phyloP scores from a whole-genome alignment of 1,284 basidiomycete genomes.

The Pterula multifida region DNA sequence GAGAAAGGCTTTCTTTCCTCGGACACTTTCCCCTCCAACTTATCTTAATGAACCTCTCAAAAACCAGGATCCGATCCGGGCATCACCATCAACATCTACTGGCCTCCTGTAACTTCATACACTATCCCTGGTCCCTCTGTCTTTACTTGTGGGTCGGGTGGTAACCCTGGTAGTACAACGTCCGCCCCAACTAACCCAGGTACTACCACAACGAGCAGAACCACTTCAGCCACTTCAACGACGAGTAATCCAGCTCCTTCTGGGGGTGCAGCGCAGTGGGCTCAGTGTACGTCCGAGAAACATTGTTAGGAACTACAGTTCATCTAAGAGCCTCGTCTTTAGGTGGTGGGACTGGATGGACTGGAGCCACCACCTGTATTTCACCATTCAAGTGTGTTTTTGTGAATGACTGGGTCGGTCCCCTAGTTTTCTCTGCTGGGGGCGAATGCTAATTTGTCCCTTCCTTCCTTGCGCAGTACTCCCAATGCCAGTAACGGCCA shows the following conservation, averaged over 20 bases:
- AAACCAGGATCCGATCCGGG: slow-evolving; percentile 26
- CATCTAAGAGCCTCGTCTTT: background rate
- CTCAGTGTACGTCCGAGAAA: background rate
- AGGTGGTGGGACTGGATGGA: background rate
- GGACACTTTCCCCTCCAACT: slow-evolving; percentile 3
- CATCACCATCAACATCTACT: slow-evolving; percentile 23
- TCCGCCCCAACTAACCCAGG: background rate
- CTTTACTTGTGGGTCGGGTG: background rate
- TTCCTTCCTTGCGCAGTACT: background rate
- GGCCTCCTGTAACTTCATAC: background rate
- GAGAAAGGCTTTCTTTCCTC: slow-evolving; percentile 3
- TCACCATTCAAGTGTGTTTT: background rate
- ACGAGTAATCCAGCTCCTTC: background rate
- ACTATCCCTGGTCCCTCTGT: background rate
- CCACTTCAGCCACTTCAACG: background rate
- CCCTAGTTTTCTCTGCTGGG: background rate
- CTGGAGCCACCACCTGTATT: background rate
- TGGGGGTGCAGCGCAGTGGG: background rate
- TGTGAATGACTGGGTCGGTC: background rate
- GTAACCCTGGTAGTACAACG: background rate
- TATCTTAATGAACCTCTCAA: slow-evolving; percentile 5
- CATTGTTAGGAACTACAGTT: no score
- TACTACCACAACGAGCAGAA: background rate
- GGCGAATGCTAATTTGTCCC: background rate
- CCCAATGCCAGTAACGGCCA: background rate